A percentile compares a stretch with the other conserved stretches of the same genome.
phyloP scores from a whole-genome alignment of 2,329 filamentous ascomycete genomes.

The Xylaria sp. region DNA sequence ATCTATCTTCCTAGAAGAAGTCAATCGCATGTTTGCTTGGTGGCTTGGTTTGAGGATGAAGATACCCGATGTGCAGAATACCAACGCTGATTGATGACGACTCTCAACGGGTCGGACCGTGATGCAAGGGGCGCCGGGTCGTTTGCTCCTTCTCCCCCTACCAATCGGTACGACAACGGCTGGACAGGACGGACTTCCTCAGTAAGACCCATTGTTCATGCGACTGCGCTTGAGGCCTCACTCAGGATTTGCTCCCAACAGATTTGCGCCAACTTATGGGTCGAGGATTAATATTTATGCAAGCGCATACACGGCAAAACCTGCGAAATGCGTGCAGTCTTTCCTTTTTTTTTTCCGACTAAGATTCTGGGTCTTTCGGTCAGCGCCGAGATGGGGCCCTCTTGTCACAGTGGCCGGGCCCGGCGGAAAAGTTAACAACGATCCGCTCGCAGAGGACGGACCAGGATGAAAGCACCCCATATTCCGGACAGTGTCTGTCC shows the following conservation, averaged over 20 bases:
- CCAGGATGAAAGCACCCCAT: neutral
- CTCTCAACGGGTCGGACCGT: conserved; percentile 19
- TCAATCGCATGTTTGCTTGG: neutral
- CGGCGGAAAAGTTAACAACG: neutral
- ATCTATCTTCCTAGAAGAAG: neutral
- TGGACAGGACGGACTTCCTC: neutral
- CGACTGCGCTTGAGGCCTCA: neutral
- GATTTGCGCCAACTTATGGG: neutral
- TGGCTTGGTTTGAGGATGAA: neutral
- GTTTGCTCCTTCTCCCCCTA: neutral
- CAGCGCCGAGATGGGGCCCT: conserved; percentile 16
- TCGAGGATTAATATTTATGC: too few species aligned
- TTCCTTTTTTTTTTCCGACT: neutral
- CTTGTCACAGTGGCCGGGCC: conserved; percentile 12
- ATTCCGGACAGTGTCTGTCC: too few species aligned
- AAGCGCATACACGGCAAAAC: neutral
- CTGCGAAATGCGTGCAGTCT: neutral
- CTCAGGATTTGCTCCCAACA: neutral
- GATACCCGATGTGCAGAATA: neutral
- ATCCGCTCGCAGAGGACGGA: neutral
- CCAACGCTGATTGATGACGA: neutral
- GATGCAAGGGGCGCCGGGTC: neutral
- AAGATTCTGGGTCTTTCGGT: conserved; percentile 6
- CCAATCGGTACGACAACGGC: conserved; percentile 12
- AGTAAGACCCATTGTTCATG: neutral